Percentiles rank a stretch among this genome's conserved stretches.
phyloP scores from a whole-genome alignment of 768 basidiomycete species.

The Rubroboletus satanas region DNA sequence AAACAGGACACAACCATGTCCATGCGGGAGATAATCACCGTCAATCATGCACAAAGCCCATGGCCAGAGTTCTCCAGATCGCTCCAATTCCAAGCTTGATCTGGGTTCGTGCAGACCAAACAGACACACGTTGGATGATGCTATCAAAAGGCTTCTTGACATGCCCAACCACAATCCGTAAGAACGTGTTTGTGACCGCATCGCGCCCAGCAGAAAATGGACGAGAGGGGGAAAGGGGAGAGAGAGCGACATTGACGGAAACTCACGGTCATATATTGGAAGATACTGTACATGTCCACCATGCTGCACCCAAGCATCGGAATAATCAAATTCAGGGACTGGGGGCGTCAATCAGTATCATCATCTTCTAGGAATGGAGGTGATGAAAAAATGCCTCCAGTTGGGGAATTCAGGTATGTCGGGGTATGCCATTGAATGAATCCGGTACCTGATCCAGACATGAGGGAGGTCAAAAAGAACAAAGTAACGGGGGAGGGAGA shows the following conservation, averaged over 20 bases:
- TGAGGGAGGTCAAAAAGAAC: not conserved
- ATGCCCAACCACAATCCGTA: not conserved
- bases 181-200: not conserved
- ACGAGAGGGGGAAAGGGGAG: not conserved
- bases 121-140: not conserved
- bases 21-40: slow-evolving; percentile 26
- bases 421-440: not conserved
- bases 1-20: slow-evolving; percentile 1
- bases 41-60: slow-evolving; percentile 12
- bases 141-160: slow-evolving; percentile 1
- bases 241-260: not conserved
- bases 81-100: not conserved
- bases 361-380: slow-evolving; percentile 11
- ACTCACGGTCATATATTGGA: slow-evolving; percentile 15
- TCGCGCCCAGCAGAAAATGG: not conserved
- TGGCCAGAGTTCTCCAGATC: slow-evolving; percentile 3
- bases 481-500: slow-evolving; percentile 8
- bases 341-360: not conserved
- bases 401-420: not conserved
- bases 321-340: slow-evolving; percentile 16
- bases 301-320: slow-evolving; percentile 10
- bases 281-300: not conserved
- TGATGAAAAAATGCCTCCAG: not conserved
- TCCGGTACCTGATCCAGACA: slow-evolving; percentile 1
- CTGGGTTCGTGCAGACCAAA: slow-evolving; percentile 6